Conservation (phyloP, 164 flowering plant genomes). For the Sextonia rubra region DNA sequence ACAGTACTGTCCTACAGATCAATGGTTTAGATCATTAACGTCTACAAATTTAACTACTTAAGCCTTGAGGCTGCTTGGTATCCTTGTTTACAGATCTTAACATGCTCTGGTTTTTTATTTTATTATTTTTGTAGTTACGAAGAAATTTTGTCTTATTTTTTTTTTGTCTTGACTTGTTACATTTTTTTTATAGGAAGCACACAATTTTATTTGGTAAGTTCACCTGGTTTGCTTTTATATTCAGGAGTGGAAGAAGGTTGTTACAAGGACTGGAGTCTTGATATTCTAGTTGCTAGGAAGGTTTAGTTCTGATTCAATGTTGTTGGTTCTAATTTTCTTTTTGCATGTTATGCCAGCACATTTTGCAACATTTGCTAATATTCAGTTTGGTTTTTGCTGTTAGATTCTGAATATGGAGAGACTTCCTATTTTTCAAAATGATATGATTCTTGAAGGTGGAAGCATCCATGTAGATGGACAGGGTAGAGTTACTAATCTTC, state of each 20-base stretch:
- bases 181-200: neutral
- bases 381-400: slow-evolving; percentile 7
- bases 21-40: too few relatives aligned
- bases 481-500: slow-evolving; percentile 27
- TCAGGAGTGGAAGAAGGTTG: slow-evolving; percentile 82
- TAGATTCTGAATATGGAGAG: slow-evolving; percentile 75
- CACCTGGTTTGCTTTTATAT: slow-evolving; percentile 9
- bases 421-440: slow-evolving; percentile 66
- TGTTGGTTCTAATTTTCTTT: neutral
- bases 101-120: neutral
- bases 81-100: neutral
- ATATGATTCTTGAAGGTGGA: slow-evolving; percentile 92
- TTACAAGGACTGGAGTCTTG: slow-evolving; percentile 85
- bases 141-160: too few relatives aligned
- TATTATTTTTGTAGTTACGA: neutral
- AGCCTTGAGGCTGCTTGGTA: too few relatives aligned
- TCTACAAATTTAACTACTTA: too few relatives aligned
- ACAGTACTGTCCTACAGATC: too few relatives aligned
- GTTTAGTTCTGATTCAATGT: slow-evolving; percentile 24
- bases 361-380: slow-evolving; percentile 1
- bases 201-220: neutral
- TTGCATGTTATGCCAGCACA: neutral
- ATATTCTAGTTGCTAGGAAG: slow-evolving; percentile 77
- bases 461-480: slow-evolving; percentile 99
- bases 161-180: neutral